phyloP scores from a whole-genome alignment of 1,284 basidiomycete species.

The Boletus mariae region DNA sequence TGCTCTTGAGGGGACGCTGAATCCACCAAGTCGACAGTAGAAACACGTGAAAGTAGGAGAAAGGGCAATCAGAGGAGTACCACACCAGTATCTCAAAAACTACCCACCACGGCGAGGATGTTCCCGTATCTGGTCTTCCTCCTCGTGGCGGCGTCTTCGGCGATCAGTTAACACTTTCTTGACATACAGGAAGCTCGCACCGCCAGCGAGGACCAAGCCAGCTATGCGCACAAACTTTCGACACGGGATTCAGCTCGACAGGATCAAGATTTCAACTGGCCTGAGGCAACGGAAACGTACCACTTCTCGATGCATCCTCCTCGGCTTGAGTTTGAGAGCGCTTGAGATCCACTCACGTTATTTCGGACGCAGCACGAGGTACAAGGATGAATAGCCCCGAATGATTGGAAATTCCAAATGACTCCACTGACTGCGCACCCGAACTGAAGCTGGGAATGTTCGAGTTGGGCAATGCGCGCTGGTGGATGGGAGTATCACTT shows the following conservation, averaged over 20 bases:
- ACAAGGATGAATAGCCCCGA: not conserved
- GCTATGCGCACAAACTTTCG: conserved; percentile 25
- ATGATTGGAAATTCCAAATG: conserved; percentile 1
- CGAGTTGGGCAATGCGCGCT: not conserved
- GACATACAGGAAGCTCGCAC: conserved; percentile 31
- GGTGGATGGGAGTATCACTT: conserved; percentile 3
- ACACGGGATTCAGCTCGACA: not conserved
- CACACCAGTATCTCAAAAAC: not conserved
- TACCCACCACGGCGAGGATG: not conserved
- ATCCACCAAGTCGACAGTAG: not conserved
- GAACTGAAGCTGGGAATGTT: conserved; percentile 18
- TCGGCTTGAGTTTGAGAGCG: not conserved
- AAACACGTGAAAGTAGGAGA: not conserved
- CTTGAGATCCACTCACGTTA: not conserved
- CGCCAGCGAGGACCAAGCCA: conserved; percentile 25
- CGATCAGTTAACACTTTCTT: conserved; percentile 29
- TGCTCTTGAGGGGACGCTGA: conserved; percentile 8
- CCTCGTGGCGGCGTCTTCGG: conserved; percentile 21
- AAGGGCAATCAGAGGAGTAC: conserved; percentile 9
- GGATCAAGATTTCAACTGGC: not conserved
- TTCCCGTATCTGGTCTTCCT: conserved; percentile 14
- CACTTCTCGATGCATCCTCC: conserved; percentile 17
- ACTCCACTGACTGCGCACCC: conserved; percentile 8
- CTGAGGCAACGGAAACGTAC: conserved; percentile 13
- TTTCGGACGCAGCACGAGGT: not conserved